phyloP scores from a whole-genome alignment of 2,329 filamentous ascomycete genomes.

The Lasiodiplodia sp. region DNA sequence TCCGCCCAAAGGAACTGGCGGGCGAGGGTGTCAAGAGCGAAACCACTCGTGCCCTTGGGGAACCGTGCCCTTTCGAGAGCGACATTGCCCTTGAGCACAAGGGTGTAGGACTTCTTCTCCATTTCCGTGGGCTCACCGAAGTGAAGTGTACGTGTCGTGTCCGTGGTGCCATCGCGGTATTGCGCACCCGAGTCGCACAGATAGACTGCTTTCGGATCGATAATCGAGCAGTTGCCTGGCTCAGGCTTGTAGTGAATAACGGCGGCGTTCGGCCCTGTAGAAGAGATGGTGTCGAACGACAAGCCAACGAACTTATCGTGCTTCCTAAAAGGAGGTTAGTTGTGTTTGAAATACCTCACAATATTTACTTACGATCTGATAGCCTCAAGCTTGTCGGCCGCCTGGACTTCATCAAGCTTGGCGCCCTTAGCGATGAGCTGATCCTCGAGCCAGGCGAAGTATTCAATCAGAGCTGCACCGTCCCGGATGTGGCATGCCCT shows the following conservation, averaged over 20 bases:
- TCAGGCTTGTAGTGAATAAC: constrained; percentile 97
- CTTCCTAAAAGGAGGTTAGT: constrained; percentile 49
- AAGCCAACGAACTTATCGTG: constrained; percentile 83
- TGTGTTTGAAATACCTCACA: background rate
- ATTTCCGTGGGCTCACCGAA: constrained; percentile 84
- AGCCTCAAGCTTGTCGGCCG: constrained; percentile 87
- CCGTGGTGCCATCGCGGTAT: constrained; percentile 93
- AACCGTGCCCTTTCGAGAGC: constrained; percentile 86
- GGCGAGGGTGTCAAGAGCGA: constrained; percentile 85
- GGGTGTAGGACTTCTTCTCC: constrained; percentile 88
- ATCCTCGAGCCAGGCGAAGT: constrained; percentile 96
- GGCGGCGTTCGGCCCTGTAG: constrained; percentile 89
- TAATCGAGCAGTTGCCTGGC: constrained; percentile 77
- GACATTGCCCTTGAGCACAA: constrained; percentile 95
- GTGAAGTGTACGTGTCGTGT: constrained; percentile 92
- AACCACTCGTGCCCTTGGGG: constrained; percentile 93
- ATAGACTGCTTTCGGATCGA: constrained; percentile 87
- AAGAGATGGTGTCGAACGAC: constrained; percentile 95
- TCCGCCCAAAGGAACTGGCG: constrained; percentile 92
- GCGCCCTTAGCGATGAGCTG: constrained; percentile 78
- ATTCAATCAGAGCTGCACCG: constrained; percentile 87
- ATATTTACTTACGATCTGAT: constrained; percentile 60
- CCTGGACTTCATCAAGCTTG: constrained; percentile 84
- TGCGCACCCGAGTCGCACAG: constrained; percentile 98
- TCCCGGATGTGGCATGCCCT: constrained; percentile 91